These are phyloP conservation scores for Pseudozyma tsukubaensis DNA, from an alignment of 1,284 basidiomycete species.

Conservation along the genomic window DNA sequence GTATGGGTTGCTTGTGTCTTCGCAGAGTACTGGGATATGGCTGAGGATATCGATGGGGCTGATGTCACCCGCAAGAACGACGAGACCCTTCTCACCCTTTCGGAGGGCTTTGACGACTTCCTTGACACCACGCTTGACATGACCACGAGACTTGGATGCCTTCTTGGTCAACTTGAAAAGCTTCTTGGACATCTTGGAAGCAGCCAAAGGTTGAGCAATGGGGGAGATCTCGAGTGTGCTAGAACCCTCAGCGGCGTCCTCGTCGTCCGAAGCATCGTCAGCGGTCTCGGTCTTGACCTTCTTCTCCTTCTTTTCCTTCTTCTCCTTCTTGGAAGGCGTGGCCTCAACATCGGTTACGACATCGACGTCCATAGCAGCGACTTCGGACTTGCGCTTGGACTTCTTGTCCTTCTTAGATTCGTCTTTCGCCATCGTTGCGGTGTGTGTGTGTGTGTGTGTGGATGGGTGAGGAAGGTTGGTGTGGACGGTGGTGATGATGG, in stretches of 20 bases:
- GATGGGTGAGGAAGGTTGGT: slow-evolving; percentile 2
- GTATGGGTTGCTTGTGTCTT: slow-evolving; percentile 94
- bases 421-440: slow-evolving; percentile 54
- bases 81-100: slow-evolving; percentile 72
- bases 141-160: slow-evolving; percentile 66
- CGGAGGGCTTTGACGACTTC: slow-evolving; percentile 68
- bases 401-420: slow-evolving; percentile 63
- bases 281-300: slow-evolving; percentile 30
- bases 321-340: slow-evolving; percentile 48
- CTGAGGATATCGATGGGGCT: slow-evolving; percentile 98
- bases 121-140: slow-evolving; percentile 69
- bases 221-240: slow-evolving; percentile 39
- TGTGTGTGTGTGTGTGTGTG: not conserved
- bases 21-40: slow-evolving; percentile 91
- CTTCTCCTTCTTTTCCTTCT: slow-evolving; percentile 60
- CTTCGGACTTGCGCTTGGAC: slow-evolving; percentile 54
- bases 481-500: slow-evolving; percentile 3
- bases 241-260: slow-evolving; percentile 27
- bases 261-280: slow-evolving; percentile 48
- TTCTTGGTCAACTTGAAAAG: slow-evolving; percentile 68
- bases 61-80: slow-evolving; percentile 95
- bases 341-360: slow-evolving; percentile 22
- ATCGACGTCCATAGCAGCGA: slow-evolving; percentile 49
- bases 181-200: slow-evolving; percentile 64
- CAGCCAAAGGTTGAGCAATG: slow-evolving; percentile 65